Conservation (phyloP, 192 early-diverging fungal species). For the Coemansia guatemalensis region DNA sequence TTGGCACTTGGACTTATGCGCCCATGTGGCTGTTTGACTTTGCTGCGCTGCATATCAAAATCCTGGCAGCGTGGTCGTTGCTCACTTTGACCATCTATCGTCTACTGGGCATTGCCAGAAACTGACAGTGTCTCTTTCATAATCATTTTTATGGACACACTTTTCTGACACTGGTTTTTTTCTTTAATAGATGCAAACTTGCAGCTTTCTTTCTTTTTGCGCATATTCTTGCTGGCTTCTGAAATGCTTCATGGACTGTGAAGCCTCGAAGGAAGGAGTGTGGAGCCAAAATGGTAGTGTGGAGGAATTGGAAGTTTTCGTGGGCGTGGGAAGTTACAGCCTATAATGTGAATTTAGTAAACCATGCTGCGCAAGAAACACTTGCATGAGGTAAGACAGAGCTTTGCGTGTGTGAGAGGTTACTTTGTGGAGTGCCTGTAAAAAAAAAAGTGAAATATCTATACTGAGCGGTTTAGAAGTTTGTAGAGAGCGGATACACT, state of each 20-base stretch:
- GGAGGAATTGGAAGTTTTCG: neutral
- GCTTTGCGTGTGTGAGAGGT: no score
- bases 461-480: no score
- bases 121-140: neutral
- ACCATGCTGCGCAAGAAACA: no score
- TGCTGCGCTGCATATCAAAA: conserved; percentile 14
- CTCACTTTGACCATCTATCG: neutral
- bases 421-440: no score
- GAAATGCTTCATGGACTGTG: neutral
- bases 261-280: no score
- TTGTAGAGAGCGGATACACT: no score
- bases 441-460: no score
- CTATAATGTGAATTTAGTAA: no score
- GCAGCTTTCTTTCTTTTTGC: neutral
- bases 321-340: no score
- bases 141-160: neutral
- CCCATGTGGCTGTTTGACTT: conserved; percentile 39
- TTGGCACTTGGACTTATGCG: conserved; percentile 22
- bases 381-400: no score
- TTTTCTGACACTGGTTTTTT: neutral
- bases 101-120: neutral
- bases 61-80: conserved; percentile 25
- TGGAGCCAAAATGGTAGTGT: neutral
- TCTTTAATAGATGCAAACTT: neutral
- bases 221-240: neutral